Conservation (phyloP, 73 alveolate genomes). For the Breviolum minutum region DNA sequence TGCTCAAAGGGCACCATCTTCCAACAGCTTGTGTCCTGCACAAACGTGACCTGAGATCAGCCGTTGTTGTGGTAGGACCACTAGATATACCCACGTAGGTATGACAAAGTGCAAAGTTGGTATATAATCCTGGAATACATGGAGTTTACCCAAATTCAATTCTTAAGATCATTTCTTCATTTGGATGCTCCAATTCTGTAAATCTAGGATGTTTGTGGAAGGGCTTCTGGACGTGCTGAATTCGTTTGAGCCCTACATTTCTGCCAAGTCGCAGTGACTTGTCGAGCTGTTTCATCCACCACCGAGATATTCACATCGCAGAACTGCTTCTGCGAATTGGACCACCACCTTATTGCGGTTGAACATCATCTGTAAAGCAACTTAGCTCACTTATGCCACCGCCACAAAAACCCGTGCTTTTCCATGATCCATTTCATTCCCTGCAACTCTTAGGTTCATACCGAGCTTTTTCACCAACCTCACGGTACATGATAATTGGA, state of each 20-base stretch:
- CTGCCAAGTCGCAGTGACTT: constrained; percentile 70
- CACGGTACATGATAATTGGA: too few relatives aligned
- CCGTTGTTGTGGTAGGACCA: too few relatives aligned
- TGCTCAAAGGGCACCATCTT: constrained; percentile 93
- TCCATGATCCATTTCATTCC: too few relatives aligned
- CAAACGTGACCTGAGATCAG: constrained; percentile 64
- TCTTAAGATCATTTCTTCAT: too few relatives aligned
- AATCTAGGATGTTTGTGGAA: too few relatives aligned
- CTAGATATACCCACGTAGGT: too few relatives aligned
- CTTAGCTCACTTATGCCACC: not conserved
- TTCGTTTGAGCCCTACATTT: not conserved
- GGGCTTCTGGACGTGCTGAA: too few relatives aligned
- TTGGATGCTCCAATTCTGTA: too few relatives aligned
- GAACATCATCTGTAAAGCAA: too few relatives aligned
- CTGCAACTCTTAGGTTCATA: not conserved
- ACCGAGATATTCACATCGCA: constrained; percentile 72
- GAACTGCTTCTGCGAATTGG: constrained; percentile 93
- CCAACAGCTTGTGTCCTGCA: constrained; percentile 89
- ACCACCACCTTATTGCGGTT: constrained; percentile 61
- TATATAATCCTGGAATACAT: too few relatives aligned
- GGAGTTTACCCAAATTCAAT: too few relatives aligned
- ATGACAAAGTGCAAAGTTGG: too few relatives aligned
- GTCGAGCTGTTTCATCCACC: constrained; percentile 66
- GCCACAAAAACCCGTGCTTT: not conserved
- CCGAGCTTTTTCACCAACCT: constrained; percentile 52